Percentiles rank a stretch among this genome's conserved stretches.
These are phyloP conservation scores for Colletotrichum kahawae DNA, from an alignment of 2,329 filamentous ascomycete genomes.

Conservation along the genomic window DNA sequence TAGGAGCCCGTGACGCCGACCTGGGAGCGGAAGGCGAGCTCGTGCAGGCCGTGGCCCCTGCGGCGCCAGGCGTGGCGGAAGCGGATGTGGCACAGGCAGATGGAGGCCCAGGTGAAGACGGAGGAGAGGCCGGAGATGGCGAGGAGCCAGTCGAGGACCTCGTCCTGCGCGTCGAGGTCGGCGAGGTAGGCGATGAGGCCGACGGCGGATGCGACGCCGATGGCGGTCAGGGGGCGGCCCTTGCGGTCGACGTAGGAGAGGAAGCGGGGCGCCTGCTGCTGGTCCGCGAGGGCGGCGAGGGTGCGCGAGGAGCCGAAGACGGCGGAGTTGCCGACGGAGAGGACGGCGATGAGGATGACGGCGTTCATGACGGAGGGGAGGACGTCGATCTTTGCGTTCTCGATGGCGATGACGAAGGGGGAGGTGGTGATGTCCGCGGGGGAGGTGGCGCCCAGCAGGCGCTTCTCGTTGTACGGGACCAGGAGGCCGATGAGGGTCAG, in stretches of 20 bases:
- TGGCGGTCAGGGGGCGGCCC: constrained; percentile 79
- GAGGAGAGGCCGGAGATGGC: constrained; percentile 72
- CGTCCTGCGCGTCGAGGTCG: constrained; percentile 59
- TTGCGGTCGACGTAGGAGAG: constrained; percentile 83
- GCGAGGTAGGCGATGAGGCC: constrained; percentile 82
- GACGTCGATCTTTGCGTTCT: constrained; percentile 79
- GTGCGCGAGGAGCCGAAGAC: constrained; percentile 93
- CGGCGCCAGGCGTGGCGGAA: constrained; percentile 82
- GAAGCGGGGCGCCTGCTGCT: constrained; percentile 79
- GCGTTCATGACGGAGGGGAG: constrained; percentile 91
- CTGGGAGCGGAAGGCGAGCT: constrained; percentile 83
- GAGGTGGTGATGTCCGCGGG: constrained; percentile 70
- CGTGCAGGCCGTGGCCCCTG: constrained; percentile 72
- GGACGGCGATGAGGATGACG: constrained; percentile 89
- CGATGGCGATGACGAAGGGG: constrained; percentile 92
- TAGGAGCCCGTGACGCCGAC: constrained; percentile 82
- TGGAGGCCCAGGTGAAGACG: constrained; percentile 82
- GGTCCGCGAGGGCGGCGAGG: constrained; percentile 86
- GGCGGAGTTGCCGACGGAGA: constrained; percentile 90
- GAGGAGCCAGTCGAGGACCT: constrained; percentile 80
- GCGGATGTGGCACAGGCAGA: constrained; percentile 90
- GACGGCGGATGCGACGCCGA: constrained; percentile 68
- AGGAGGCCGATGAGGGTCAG: constrained; percentile 82
- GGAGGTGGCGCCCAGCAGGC: constrained; percentile 62
- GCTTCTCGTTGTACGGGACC: constrained; percentile 72